Percentiles rank a stretch among this genome's conserved stretches.
Conservation (phyloP, 768 basidiomycete genomes). For the Lactarius tabidus region DNA sequence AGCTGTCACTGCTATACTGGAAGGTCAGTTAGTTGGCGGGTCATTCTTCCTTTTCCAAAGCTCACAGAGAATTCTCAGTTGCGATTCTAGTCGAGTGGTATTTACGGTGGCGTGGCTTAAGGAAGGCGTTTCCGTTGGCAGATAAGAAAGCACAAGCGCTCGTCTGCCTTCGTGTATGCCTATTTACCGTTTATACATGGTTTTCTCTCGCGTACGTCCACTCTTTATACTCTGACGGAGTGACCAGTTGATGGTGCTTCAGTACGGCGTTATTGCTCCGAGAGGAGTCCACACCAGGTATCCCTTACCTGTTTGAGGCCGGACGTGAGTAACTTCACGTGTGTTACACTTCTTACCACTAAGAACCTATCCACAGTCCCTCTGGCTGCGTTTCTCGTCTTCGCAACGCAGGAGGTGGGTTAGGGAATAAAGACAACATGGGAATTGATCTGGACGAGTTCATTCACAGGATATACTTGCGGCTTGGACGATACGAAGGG, state of each 20-base stretch:
- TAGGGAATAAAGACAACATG: neutral
- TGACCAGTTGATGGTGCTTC: neutral
- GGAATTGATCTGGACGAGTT: neutral
- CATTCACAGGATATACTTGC: constrained; percentile 38
- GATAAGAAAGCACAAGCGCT: constrained; percentile 36
- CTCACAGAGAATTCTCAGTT: constrained; percentile 32
- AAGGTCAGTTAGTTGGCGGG: constrained; percentile 35
- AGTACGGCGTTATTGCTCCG: neutral
- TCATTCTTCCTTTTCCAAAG: neutral
- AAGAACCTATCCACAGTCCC: constrained; percentile 39
- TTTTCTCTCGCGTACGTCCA: constrained; percentile 15
- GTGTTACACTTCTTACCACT: constrained; percentile 10
- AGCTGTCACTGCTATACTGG: constrained; percentile 40
- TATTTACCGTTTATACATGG: constrained; percentile 21
- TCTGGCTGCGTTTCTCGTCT: constrained; percentile 43
- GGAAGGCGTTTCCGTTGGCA: constrained; percentile 41
- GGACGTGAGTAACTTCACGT: constrained; percentile 36
- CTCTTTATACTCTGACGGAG: neutral
- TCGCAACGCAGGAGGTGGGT: constrained; percentile 47
- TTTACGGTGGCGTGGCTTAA: constrained; percentile 36
- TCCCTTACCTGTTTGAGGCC: constrained; percentile 49
- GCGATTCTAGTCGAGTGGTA: constrained; percentile 43
- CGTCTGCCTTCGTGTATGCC: constrained; percentile 36
- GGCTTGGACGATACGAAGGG: constrained; percentile 26
- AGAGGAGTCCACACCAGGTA: constrained; percentile 13